Evolutionary conservation across 306 rosid species (phyloP), one percentile per base, ranked within the genome.

Genomic region (Aeschynomene evenia): DNA sequence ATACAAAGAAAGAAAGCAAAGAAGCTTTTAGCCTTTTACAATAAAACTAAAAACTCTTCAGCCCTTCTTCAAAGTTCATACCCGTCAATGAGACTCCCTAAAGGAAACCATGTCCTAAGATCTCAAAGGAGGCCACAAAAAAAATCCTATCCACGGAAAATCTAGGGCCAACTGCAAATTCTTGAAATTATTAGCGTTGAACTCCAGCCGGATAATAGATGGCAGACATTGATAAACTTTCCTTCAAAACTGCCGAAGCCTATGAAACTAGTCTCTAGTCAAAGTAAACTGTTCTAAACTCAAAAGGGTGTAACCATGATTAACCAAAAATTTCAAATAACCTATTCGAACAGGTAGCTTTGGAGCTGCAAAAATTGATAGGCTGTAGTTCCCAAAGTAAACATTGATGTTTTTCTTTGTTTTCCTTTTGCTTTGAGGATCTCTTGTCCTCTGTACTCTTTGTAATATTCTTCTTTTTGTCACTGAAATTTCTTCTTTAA

Each of bases 221-320:
- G 55, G 28, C n/a, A 63, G 24, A 54, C 28, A 22, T 63, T 9
- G 45, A 14, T 22, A 59, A 59, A 16, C 6, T 19, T 46, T 58
- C 16, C 6, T n/a, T 34, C 9, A 2, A 55, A 29, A 39, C 11
- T 19, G 56, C 42, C 18, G 51, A 67, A 64, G 37, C 39, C 80
- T 8, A 37, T 26, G 46, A 76, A 37, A 59, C 42, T 37, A 62
- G 36, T 37, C 15, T n/a, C n/a, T n/a, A n/a, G n/a, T n/a, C 3
- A 68, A 51, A 42, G 28, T 66, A 68, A 29, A 69, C 49, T 15
- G 19, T 49, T 64, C 77, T 58, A 63, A 73, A 53, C 53, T 24
- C 64, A 40, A 37, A 73, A 37, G 24, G 16, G 3, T 7, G 14
- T 7, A 4, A 12, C 57, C 57, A 65, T 50, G 16, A 34, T 50